A percentile compares a stretch with the other conserved stretches of the same genome.
These are phyloP conservation scores for Saccharomycopsis fibuligera DNA, from an alignment of 805 yeast genomes.

Conservation along the genomic window DNA sequence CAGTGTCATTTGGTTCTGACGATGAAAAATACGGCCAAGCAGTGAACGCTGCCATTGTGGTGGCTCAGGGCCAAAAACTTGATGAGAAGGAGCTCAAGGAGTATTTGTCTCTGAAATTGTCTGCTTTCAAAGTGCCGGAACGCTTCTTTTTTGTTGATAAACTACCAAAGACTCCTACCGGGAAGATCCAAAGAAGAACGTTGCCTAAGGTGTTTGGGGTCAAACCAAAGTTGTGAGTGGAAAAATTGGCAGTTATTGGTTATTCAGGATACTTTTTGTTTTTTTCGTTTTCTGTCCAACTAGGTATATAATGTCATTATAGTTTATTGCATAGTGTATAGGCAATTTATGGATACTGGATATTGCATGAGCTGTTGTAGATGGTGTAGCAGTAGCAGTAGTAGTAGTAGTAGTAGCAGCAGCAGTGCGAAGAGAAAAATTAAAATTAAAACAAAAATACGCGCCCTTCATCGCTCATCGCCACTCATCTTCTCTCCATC, in stretches of 20 bases:
- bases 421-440: too few species aligned
- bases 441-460: too few species aligned
- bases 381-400: too few species aligned
- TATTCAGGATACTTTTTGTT: neutral
- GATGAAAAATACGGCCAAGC: conserved; percentile 66
- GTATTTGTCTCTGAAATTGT: conserved; percentile 40
- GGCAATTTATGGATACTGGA: too few species aligned
- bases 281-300: neutral
- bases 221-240: conserved; percentile 4
- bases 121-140: conserved; percentile 56
- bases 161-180: conserved; percentile 73
- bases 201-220: neutral
- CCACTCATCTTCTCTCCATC: too few species aligned
- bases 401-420: too few species aligned
- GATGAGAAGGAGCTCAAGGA: conserved; percentile 39
- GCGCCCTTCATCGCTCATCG: too few species aligned
- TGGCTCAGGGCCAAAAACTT: conserved; percentile 35
- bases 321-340: too few species aligned
- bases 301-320: too few species aligned
- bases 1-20: conserved; percentile 62
- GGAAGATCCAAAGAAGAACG: conserved; percentile 63
- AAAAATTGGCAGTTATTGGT: neutral
- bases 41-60: conserved; percentile 64
- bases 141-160: conserved; percentile 51
- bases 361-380: too few species aligned